Base-by-base conservation (phyloP, 1,284 basidiomycete species). In the Leccinum variabile region DNA sequence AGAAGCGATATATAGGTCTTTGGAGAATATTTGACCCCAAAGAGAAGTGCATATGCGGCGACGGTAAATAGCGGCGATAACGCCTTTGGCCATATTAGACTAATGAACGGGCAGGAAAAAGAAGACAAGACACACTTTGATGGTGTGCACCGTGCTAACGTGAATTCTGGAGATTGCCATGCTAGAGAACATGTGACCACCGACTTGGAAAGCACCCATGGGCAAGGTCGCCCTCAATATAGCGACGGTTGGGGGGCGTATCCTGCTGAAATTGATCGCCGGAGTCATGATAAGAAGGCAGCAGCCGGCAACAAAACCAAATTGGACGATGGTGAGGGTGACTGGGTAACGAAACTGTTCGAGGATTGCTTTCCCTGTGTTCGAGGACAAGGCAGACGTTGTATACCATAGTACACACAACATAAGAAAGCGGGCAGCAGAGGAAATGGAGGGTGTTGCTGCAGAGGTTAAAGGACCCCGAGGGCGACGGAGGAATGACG, bases 71-170 rank as follows among this genome's bases (percentile, higher is more conserved):
- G 82, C 0, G 97, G 97, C 0, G 95, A 98, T 57, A 99, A 80
- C 0, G 97, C 97, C 95, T 98, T 73, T 37, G 25, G 54, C 28
- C 9, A 58, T 14, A 54, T 58, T 57, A 65, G 39, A 69, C 53
- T 32, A 13, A 46, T 33, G 67, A 54, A 46, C 18, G 57, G 33
- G 30, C 39, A 28, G 52, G 25, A 30, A 59, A 25, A 44, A 13
- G 22, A 33, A 50, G 44, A 54, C 22, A 11, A 3, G 5, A 56
- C 85, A 72, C 69, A 96, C 96, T 88, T 98, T 98, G 78, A 98
- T 98, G 37, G 97, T 99, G 75, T 99, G 97, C 28, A 98, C 95
- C 0, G 97, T 99, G 79, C 93, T 95, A 61, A 99, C 97, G 5
- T 93, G 95, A 64, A 98, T 97, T 60, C 95, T 84, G 46, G 94